Evolutionary conservation across 768 basidiomycete genomes (phyloP).

Genomic region (Boletus eberwhitei): DNA sequence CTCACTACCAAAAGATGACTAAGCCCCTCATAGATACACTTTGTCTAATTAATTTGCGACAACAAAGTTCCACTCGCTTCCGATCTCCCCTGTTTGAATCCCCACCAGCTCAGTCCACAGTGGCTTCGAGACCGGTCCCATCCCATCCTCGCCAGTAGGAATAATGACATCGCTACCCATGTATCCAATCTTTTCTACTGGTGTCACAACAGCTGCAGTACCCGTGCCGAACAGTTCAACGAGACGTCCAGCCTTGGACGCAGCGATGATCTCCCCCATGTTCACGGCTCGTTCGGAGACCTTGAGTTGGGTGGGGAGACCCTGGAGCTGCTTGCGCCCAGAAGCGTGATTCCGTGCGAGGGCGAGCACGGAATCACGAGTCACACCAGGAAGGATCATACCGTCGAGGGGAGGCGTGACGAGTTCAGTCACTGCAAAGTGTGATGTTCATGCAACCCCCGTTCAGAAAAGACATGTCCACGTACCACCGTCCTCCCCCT

Average conservation of each 20-base stretch:
- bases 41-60: slow-evolving; percentile 21
- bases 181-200: slow-evolving; percentile 57
- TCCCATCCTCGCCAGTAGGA: slow-evolving; percentile 63
- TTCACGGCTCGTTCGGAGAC: slow-evolving; percentile 70
- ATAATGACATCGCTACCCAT: slow-evolving; percentile 50
- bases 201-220: slow-evolving; percentile 52
- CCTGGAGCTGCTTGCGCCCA: slow-evolving; percentile 42
- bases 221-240: slow-evolving; percentile 51
- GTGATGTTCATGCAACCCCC: not conserved
- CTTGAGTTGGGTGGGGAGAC: slow-evolving; percentile 52
- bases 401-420: slow-evolving; percentile 66
- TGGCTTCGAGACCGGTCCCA: slow-evolving; percentile 63
- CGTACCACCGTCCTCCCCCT: slow-evolving; percentile 62
- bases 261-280: slow-evolving; percentile 70
- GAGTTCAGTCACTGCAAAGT: slow-evolving; percentile 45
- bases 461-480: not conserved
- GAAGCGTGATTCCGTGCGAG: slow-evolving; percentile 57
- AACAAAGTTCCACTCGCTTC: slow-evolving; percentile 76
- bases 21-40: slow-evolving; percentile 2
- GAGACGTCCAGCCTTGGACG: slow-evolving; percentile 38
- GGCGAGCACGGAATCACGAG: slow-evolving; percentile 49
- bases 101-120: slow-evolving; percentile 49
- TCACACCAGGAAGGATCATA: slow-evolving; percentile 67
- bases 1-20: slow-evolving; percentile 10
- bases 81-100: slow-evolving; percentile 74